Evolutionary conservation across 768 basidiomycete genomes (phyloP).

Genomic region (Daedaleopsis sinensis): DNA sequence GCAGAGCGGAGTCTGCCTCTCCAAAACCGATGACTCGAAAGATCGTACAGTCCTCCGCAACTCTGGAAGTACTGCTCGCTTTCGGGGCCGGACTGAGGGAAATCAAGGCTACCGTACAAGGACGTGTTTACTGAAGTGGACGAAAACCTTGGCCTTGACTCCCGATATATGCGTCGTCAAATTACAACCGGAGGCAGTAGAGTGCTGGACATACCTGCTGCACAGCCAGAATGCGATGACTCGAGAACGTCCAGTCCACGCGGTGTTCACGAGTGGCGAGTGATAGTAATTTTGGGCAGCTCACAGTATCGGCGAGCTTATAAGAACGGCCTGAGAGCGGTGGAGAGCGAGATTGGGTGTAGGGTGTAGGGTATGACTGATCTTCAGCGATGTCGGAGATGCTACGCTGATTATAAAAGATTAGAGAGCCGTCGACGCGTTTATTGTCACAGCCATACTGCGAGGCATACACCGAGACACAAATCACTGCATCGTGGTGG

Average conservation of each 20-base stretch:
- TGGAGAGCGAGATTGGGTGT: constrained; percentile 3
- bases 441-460: neutral
- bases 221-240: neutral
- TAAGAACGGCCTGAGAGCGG: neutral
- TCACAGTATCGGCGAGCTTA: neutral
- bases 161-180: neutral
- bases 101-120: neutral
- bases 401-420: constrained; percentile 2
- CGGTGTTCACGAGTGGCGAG: neutral
- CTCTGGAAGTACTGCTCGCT: neutral
- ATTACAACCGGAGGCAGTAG: neutral
- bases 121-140: neutral
- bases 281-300: neutral
- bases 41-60: neutral
- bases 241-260: neutral
- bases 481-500: neutral
- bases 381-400: constrained; percentile 17
- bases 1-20: constrained; percentile 10
- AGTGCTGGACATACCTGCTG: neutral
- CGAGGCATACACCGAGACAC: neutral
- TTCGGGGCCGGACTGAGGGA: no score
- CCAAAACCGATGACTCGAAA: constrained; percentile 9
- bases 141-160: neutral
- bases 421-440: neutral
- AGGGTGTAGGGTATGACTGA: constrained; percentile 20